Base-by-base conservation (phyloP, 2,329 filamentous ascomycete genomes). In the Paraconiothyrium brasiliense region DNA sequence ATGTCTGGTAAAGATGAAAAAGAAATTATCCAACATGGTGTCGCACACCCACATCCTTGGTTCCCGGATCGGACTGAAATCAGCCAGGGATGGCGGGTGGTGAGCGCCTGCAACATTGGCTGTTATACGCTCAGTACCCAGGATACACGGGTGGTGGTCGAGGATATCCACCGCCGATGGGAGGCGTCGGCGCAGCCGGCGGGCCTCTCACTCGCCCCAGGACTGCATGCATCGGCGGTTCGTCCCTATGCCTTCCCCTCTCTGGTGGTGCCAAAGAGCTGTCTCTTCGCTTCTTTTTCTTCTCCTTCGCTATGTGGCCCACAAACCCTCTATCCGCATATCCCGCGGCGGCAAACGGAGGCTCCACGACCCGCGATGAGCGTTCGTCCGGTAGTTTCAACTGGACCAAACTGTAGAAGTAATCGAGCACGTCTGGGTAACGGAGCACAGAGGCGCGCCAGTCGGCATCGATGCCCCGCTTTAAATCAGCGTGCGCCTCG, bases 341-440 rank as follows among this genome's bases (percentile, higher is more conserved):
- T 10, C 77, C 77, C 27, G 76, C 76, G 24, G 65, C 71, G 35
- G 77, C 77, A 52, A 79, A 79, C 0, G 77, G 76, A 3, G 80
- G 80, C 54, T 80, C 73, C 13, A 70, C 51, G 1, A 83, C 78
- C 41, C 71, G 70, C 16, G 72, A 67, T 32, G 78, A 77, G 16
- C 73, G 65, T 60, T 92, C 89, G 44, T 80, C 79, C 0, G 91
- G 91, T 4, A 92, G 78, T 24, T 83, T 85, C 61, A 93, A 76
- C 58, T 89, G 86, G 39, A 93, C 89, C 41, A 93, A 81, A 61
- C 87, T 84, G 78, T 90, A 94, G 74, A 91, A 94, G 78, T 94
- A 93, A 77, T 93, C 89, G 58, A 94, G 82, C n/a, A 94, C 75
- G 74, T 93, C 90, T 4, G 91, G 92, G 70, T 94, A 94, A 58